These are phyloP conservation scores for Tilletia walkeri DNA, from an alignment of 1,284 basidiomycete species.

Conservation along the genomic window DNA sequence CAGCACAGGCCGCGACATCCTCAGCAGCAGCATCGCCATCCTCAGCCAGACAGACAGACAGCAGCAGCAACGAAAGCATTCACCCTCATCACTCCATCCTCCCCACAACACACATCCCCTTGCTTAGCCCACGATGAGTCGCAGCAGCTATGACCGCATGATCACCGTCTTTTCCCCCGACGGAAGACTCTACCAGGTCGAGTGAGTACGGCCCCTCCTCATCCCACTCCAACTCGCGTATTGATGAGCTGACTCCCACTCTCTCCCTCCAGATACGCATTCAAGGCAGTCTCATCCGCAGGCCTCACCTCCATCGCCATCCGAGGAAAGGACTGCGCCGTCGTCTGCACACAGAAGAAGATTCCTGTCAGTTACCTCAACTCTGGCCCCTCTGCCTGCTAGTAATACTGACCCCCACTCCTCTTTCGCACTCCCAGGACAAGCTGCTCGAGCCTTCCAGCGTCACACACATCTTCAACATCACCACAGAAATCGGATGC, in stretches of 20 bases:
- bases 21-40: background rate
- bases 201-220: constrained; percentile 19
- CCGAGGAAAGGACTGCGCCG: constrained; percentile 87
- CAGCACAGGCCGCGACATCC: constrained; percentile 12
- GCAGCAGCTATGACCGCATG: constrained; percentile 54
- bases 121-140: constrained; percentile 39
- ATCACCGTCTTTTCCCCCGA: constrained; percentile 56
- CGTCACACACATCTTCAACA: constrained; percentile 92
- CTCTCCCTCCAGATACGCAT: constrained; percentile 68
- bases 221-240: background rate
- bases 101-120: background rate
- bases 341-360: constrained; percentile 97
- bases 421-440: constrained; percentile 65
- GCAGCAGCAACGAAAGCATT: background rate
- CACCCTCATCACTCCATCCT: background rate
- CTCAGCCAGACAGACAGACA: background rate
- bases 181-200: constrained; percentile 54
- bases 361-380: constrained; percentile 69
- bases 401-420: background rate
- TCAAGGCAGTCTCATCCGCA: constrained; percentile 97
- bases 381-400: background rate
- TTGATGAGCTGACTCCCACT: background rate
- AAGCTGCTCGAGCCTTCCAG: constrained; percentile 94
- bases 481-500: constrained; percentile 94
- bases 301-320: constrained; percentile 92